Conservation (phyloP, 2,329 filamentous ascomycete genomes). For the Clonostachys rosea region DNA sequence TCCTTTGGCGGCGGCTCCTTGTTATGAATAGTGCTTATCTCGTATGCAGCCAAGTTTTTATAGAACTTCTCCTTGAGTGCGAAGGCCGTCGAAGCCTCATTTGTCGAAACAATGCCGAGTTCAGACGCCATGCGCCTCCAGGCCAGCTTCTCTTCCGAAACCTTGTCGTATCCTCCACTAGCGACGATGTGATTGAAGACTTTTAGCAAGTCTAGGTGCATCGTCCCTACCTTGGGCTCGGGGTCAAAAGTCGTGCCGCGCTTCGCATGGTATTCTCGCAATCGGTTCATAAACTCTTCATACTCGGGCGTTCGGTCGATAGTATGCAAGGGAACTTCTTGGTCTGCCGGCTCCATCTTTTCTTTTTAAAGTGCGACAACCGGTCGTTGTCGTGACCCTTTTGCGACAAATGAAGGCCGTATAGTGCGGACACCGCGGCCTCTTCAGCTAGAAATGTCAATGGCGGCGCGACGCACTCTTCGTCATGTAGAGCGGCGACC, state of each 20-base stretch:
- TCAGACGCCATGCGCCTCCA: constrained; percentile 78
- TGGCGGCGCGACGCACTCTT: background rate
- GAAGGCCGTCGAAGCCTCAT: constrained; percentile 80
- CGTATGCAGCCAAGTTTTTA: constrained; percentile 82
- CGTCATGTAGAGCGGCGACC: background rate
- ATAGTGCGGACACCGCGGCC: background rate
- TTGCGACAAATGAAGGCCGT: too few relatives aligned
- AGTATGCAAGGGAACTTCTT: constrained; percentile 29
- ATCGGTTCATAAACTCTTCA: constrained; percentile 70
- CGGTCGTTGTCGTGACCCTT: background rate
- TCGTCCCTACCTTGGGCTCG: constrained; percentile 75
- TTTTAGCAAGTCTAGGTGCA: constrained; percentile 71
- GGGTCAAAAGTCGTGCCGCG: constrained; percentile 75
- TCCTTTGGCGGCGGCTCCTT: constrained; percentile 83
- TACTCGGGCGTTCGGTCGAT: constrained; percentile 67
- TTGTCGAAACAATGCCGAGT: constrained; percentile 69
- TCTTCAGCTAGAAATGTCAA: background rate
- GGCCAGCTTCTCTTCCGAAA: constrained; percentile 77
- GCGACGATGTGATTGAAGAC: constrained; percentile 74
- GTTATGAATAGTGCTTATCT: constrained; percentile 73
- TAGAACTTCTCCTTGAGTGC: constrained; percentile 85
- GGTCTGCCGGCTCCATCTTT: constrained; percentile 23
- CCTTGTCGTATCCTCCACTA: constrained; percentile 80
- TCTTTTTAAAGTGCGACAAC: background rate
- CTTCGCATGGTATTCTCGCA: constrained; percentile 71